Base-by-base conservation (phyloP, 2,329 filamentous ascomycete species). In the Aspergillus texensis region DNA sequence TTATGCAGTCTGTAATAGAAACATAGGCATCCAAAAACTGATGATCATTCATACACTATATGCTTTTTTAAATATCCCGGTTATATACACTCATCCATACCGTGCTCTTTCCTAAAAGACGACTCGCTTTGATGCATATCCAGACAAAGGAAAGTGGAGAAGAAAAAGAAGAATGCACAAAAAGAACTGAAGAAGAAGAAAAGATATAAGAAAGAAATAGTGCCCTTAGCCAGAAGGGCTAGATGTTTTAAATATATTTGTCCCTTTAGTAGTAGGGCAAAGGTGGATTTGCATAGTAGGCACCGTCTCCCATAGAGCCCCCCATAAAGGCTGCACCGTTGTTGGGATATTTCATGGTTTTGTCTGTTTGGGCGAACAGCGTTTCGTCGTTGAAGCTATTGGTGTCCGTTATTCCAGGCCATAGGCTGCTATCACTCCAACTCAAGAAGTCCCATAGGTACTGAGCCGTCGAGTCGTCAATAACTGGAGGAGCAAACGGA, bases 361-460 rank as follows among this genome's bases (percentile, higher is more conserved):
- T 74, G 30, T 77, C 73, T 45, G 74, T 71, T 6, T 69, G 67
- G 10, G 67, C 67, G 52, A 77, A 64, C 26, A 75, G 45, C 53
- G 71, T 65, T 1, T 63, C 61, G 36, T 75, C 71, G 6, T 67
- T 67, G 0, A 65, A 64, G 32, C 61, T 67, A 36, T 75, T 71
- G 1, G 71, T 60, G 16, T 75, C 74, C 1, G 68, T 62, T 46
- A 75, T 58, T 0, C 71, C 74, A 1, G 72, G 71, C 75, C 65
- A 78, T 57, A 76, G 50, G 41, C 68, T 77, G 53, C 68, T 72
- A 41, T 78, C 76, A 61, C 76, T 77, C 77, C 77, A 78, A 59
- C 73, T 77, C 34, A 78, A 66, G 59, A 76, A 78, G 58, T 78
- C 77, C 75, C 75, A 77, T 12, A 78, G 71, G 62, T 75, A 73